Evolutionary conservation across 2,329 filamentous ascomycete genomes (phyloP).

Genomic region (Arthroderma sp.): DNA sequence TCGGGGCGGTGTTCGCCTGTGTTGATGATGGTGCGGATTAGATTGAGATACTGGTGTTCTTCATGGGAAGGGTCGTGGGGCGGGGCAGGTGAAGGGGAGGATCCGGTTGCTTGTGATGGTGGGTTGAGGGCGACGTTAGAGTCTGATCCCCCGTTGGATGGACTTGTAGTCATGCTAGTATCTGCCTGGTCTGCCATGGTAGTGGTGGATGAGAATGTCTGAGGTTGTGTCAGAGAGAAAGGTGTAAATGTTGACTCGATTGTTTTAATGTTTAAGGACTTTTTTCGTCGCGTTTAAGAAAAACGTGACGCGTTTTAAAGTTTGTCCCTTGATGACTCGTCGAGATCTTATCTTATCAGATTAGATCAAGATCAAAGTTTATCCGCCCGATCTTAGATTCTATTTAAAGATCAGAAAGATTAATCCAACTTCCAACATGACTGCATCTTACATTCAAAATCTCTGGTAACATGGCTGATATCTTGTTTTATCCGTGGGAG

Average conservation of each 20-base stretch:
- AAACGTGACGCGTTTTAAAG: neutral
- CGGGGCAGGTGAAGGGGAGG: constrained; percentile 6
- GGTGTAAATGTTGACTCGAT: too few species aligned
- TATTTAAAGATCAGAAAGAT: neutral
- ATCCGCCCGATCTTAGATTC: neutral
- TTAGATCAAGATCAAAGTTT: neutral
- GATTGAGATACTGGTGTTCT: constrained; percentile 84
- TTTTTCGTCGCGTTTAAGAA: neutral
- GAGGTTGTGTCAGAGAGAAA: too few species aligned
- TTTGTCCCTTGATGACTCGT: neutral
- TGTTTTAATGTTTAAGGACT: neutral
- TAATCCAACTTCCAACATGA: neutral
- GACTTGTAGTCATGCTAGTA: neutral
- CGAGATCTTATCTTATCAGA: neutral
- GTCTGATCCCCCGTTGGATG: neutral
- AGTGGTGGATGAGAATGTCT: neutral
- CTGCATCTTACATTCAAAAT: neutral
- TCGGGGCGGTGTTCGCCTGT: constrained; percentile 82
- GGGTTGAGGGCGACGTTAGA: neutral
- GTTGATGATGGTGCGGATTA: constrained; percentile 73
- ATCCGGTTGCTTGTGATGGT: neutral
- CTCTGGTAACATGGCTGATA: neutral
- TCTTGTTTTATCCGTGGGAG: neutral
- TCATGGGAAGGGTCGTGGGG: constrained; percentile 47
- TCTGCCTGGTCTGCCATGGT: neutral